Evolutionary conservation across 768 basidiomycete genomes (phyloP), one percentile per base, ranked within the genome.

Genomic region (Mrakia frigida): DNA sequence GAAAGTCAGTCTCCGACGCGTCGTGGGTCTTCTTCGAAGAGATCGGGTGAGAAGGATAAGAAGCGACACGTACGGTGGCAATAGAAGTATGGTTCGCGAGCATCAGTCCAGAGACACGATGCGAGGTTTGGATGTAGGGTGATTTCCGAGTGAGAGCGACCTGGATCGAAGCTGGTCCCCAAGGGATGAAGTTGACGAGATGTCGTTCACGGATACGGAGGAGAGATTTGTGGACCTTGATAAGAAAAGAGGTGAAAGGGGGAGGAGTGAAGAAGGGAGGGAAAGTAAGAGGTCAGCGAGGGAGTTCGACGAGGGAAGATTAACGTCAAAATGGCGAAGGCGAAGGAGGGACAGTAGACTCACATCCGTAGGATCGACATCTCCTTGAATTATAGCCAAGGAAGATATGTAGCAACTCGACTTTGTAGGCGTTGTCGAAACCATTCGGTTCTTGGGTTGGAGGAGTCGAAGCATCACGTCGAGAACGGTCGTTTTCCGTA

Each of bases 31-130:
- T 11, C 23, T 6, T 33, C 41, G 13, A 16, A 41, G 46, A n/a
- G 33, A 59, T 52, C 23, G 33, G 35, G 10, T 68, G 28, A 70
- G 41, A 53, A 13, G 37, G 21, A 63, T 39, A 25, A 52, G 18
- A 50, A 33, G 10, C 63, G 71, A 69, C 13, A 87, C 91, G 56
- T 80, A 95, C 92, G 46, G 94, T 94, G 37, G 93, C 93, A 77
- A 99, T 94, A 80, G 94, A 94, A n/a, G 97, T 99, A 83, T 99
- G 97, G 81, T 99, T 99, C 14, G 95, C 97, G 70, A 99, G 88
- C 97, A 99, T 98, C 70, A 99, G 87, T 0, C 96, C 96, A 82
- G 95, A 98, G 74, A 98, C 95, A 18, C 95, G 91, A 83, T 99
- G 94, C 80, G 90, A 92, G 53, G 92, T 90, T 6, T 89, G 87